Base-by-base conservation (phyloP, 257 asterid species). In the Solanum peruvianum region DNA sequence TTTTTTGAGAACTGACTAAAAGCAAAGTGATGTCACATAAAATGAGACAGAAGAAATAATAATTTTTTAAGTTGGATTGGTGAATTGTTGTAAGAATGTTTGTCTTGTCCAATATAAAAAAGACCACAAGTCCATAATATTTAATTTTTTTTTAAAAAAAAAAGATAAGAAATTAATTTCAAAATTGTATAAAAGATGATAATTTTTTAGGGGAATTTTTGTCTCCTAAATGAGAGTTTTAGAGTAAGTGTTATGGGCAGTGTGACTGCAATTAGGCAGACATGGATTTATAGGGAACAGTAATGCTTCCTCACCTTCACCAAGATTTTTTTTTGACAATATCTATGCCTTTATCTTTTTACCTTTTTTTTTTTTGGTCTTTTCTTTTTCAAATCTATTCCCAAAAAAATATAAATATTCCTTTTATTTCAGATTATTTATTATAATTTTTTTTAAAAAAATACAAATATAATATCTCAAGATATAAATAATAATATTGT, bases 201-300 rank as follows among this genome's bases (percentile, higher is more conserved):
- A 31, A 39, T 75, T 75, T 8, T 58, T 15, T 18, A 58, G 42
- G 73, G 67, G 82, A 77, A 35, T 72, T 47, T n/a, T 58, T 87
- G 92, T 91, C 93, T 89, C 93, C 93, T 66, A 83, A 82, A 87
- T 87, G 86, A 82, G 76, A 82, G 62, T 64, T 29, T 29, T 86
- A 58, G 56, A 85, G 71, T 37, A 82, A 83, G 45, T 87, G 21
- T 42, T n/a, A 73, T 69, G 76, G 49, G 70, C 66, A 52, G 84
- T 47, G 88, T 92, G 90, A 87, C 91, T 70, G 86, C 89, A 67
- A 71, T 71, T 66, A 39, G 87, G 86, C 85, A 85, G 92, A 88
- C 93, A 90, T 86, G 78, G 86, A 67, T 81, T 87, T 89, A 82
- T 87, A 47, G 93, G 90, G 87, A 91, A 83, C 72, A 41, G 58